phyloP scores from a whole-genome alignment of 768 basidiomycete species.

The Termitomyces sp. region DNA sequence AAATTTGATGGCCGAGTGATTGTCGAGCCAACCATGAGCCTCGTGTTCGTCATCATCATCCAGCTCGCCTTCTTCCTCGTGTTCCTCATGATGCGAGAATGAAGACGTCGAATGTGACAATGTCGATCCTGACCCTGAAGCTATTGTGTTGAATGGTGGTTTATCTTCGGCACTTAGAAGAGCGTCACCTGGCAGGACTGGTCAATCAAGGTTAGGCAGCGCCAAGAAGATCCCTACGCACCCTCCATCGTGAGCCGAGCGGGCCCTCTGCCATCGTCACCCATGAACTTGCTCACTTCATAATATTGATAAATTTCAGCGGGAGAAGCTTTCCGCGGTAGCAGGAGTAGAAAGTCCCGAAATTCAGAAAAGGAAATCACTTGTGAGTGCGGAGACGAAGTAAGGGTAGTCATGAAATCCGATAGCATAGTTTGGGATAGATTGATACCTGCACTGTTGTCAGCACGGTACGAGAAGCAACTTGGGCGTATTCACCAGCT shows the following conservation, averaged over 20 bases:
- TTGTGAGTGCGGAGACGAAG: slow-evolving; percentile 67
- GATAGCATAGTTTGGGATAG: slow-evolving; percentile 66
- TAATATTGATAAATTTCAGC: slow-evolving; percentile 87
- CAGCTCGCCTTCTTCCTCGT: slow-evolving; percentile 44
- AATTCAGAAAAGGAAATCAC: slow-evolving; percentile 81
- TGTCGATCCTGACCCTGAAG: slow-evolving; percentile 14
- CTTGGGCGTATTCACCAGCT: slow-evolving; percentile 52
- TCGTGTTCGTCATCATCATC: slow-evolving; percentile 60
- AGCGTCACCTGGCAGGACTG: slow-evolving; percentile 60
- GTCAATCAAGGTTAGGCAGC: slow-evolving; percentile 6
- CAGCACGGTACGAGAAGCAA: slow-evolving; percentile 4
- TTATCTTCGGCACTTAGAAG: slow-evolving; percentile 76
- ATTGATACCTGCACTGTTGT: slow-evolving; percentile 58
- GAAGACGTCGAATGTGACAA: slow-evolving; percentile 6
- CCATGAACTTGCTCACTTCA: slow-evolving; percentile 63
- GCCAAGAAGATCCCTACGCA: slow-evolving; percentile 26
- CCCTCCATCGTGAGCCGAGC: slow-evolving; percentile 91
- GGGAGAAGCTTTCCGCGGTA: slow-evolving; percentile 79
- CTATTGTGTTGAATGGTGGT: slow-evolving; percentile 34
- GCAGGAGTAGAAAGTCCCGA: slow-evolving; percentile 83
- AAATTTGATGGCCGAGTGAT: slow-evolving; percentile 80
- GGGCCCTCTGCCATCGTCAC: slow-evolving; percentile 74
- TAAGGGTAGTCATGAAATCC: slow-evolving; percentile 81
- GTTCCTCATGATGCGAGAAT: slow-evolving; percentile 34
- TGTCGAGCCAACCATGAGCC: slow-evolving; percentile 59